Base-by-base conservation (phyloP, 179 eudicot genomes). In the Vitellaria paradoxa region DNA sequence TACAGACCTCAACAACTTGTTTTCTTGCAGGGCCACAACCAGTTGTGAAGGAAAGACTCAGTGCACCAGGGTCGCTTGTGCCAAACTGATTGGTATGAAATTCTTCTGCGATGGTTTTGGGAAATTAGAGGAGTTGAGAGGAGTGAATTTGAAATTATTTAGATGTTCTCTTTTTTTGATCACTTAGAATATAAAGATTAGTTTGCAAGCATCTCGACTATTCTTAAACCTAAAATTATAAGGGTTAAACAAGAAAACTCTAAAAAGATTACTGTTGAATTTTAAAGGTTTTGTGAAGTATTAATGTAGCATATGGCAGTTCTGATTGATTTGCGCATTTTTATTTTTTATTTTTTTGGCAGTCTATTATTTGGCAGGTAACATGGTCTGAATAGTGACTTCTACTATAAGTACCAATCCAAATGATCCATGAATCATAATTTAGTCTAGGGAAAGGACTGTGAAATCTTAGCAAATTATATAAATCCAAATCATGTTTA, bases 11-110 rank as follows among this genome's bases (percentile, higher is more conserved):
- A 66, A 37, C 20, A 14, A 7, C 14, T 59, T 46, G 20, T 65
- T 40, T 42, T 26, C 56, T 30, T 77, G 80, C 87, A 87, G 88
- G 80, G 68, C 77, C 88, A 72, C 80, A 83, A 62, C 88, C 81
- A 30, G 20, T 79, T 23, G 78, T 73, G 61, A 87, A 76, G 81
- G 88, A 76, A 74, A 85, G 75, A 76, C 68, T 73, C 46, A 59
- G 64, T 3, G 74, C 74, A 37, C 76, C 73, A 59, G 65, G 66
- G 20, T 71, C 79, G 17, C 56, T 50, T 53, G 82, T n/a, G 57
- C 73, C 75, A 15, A 49, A 78, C 12, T 13, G 65, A 50, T 67
- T 52, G 73, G 56, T 46, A 74, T 62, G 59, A 74, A 68, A 68
- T 30, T 46, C 30, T 9, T 18, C 15, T 45, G 15, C 18, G 50